Percentiles rank a stretch among this genome's conserved stretches.
Evolutionary conservation across 352 stramenopile species (phyloP).

Genomic region (Saprolegnia parasitica): DNA sequence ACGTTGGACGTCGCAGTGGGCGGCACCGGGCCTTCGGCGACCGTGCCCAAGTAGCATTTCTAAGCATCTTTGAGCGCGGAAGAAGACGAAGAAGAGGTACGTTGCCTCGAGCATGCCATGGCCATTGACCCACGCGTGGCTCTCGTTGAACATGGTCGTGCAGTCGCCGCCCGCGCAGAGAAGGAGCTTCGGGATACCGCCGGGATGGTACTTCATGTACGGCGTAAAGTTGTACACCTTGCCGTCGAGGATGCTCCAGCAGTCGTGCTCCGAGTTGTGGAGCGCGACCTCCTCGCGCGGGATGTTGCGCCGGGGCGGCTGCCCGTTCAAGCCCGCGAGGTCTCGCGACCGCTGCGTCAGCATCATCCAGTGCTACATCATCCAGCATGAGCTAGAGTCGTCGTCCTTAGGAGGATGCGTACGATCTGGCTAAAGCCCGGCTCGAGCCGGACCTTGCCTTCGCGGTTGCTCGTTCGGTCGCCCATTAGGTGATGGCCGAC

Average conservation of each 20-base stretch:
- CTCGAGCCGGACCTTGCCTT: slow-evolving; percentile 68
- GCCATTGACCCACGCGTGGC: slow-evolving; percentile 94
- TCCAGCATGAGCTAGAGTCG: background rate
- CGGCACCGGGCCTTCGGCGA: slow-evolving; percentile 34
- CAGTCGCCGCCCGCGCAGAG: slow-evolving; percentile 89
- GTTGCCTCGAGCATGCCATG: slow-evolving; percentile 80
- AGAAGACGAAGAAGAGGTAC: background rate
- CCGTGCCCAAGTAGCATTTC: slow-evolving; percentile 72
- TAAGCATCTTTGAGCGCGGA: slow-evolving; percentile 25
- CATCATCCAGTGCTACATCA: slow-evolving; percentile 88
- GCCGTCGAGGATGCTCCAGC: slow-evolving; percentile 90
- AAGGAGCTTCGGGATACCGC: slow-evolving; percentile 92
- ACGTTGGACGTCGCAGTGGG: slow-evolving; percentile 36
- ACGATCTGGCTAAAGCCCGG: slow-evolving; percentile 91
- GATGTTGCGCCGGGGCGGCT: slow-evolving; percentile 52
- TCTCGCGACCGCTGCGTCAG: slow-evolving; percentile 80
- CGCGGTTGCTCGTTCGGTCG: slow-evolving; percentile 26
- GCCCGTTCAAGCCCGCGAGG: slow-evolving; percentile 69
- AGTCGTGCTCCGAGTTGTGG: slow-evolving; percentile 89
- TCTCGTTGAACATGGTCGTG: slow-evolving; percentile 95
- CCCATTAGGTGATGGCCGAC: background rate
- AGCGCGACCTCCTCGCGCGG: slow-evolving; percentile 77
- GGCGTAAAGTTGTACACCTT: slow-evolving; percentile 95
- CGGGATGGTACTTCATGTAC: slow-evolving; percentile 97
- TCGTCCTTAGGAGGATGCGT: slow-evolving; percentile 13